Conservation (phyloP, 2,329 filamentous ascomycete species). For the Xylariaceae sp. region DNA sequence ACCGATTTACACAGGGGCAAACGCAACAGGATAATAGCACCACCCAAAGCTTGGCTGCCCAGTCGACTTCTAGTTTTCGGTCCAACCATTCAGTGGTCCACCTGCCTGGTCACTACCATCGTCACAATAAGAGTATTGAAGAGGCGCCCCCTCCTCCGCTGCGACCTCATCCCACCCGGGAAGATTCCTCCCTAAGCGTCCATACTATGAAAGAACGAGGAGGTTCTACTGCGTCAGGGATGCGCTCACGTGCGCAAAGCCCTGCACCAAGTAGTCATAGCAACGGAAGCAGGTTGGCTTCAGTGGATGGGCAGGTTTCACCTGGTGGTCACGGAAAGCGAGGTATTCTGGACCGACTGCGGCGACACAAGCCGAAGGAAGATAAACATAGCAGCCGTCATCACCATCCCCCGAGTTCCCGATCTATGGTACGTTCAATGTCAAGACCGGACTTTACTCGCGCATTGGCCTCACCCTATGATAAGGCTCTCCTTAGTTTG, state of each 20-base stretch:
- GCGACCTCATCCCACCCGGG: constrained; percentile 69
- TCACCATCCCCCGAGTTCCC: constrained; percentile 48
- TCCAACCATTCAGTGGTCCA: constrained; percentile 58
- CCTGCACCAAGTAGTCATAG: constrained; percentile 73
- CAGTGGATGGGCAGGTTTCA: constrained; percentile 53
- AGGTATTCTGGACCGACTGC: constrained; percentile 46
- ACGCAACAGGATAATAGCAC: constrained; percentile 42
- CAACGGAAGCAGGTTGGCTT: constrained; percentile 46
- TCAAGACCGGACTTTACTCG: constrained; percentile 45
- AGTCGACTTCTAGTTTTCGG: constrained; percentile 58
- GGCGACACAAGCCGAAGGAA: constrained; percentile 52
- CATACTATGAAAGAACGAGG: constrained; percentile 49
- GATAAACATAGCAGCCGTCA: constrained; percentile 41
- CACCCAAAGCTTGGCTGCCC: constrained; percentile 45
- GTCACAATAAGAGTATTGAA: constrained; percentile 67
- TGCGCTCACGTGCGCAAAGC: constrained; percentile 63
- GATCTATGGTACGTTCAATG: constrained; percentile 47
- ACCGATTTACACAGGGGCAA: constrained; percentile 53
- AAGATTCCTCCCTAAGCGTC: constrained; percentile 59
- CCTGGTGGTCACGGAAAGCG: constrained; percentile 51
- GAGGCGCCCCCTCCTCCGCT: constrained; percentile 43
- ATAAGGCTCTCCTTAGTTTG: constrained; percentile 31
- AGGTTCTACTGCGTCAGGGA: constrained; percentile 37
- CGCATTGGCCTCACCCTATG: constrained; percentile 37
- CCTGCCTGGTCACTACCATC: constrained; percentile 56